Evolutionary conservation across 768 basidiomycete species (phyloP).

Genomic region (Mycena indigotica): DNA sequence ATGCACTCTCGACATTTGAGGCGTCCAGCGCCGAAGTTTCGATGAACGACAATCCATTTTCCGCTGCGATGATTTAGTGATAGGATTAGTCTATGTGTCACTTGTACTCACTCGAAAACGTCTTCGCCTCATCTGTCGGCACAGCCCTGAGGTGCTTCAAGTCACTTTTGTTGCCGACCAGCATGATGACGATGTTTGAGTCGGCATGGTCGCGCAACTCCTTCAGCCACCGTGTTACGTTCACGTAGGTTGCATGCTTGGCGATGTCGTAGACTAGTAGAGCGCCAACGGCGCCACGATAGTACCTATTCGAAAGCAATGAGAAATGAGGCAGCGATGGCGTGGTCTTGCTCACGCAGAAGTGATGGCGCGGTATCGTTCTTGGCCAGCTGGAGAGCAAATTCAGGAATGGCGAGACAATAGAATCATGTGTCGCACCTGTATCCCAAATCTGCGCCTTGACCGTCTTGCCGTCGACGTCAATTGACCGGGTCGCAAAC

Average conservation of each 20-base stretch:
- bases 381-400: slow-evolving; percentile 81
- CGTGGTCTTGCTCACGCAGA: slow-evolving; percentile 69
- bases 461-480: slow-evolving; percentile 94
- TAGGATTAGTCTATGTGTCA: background rate
- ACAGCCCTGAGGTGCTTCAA: slow-evolving; percentile 96
- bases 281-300: slow-evolving; percentile 94
- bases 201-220: slow-evolving; percentile 95
- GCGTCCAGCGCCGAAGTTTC: slow-evolving; percentile 99
- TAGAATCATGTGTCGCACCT: slow-evolving; percentile 51
- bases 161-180: slow-evolving; percentile 98
- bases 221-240: slow-evolving; percentile 95
- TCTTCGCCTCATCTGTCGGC: slow-evolving; percentile 95
- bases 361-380: slow-evolving; percentile 96
- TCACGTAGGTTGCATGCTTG: slow-evolving; percentile 92
- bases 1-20: slow-evolving; percentile 95
- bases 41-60: slow-evolving; percentile 92
- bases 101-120: slow-evolving; percentile 73
- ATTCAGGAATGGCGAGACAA: slow-evolving; percentile 5
- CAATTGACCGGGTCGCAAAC: slow-evolving; percentile 94
- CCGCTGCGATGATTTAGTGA: slow-evolving; percentile 50
- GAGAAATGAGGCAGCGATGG: slow-evolving; percentile 3
- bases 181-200: slow-evolving; percentile 92
- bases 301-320: slow-evolving; percentile 64
- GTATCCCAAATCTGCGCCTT: slow-evolving; percentile 99
- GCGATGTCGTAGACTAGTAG: slow-evolving; percentile 93